Evolutionary conservation across 768 basidiomycete genomes (phyloP).

Genomic region (Leucosporidium creatinivorum): DNA sequence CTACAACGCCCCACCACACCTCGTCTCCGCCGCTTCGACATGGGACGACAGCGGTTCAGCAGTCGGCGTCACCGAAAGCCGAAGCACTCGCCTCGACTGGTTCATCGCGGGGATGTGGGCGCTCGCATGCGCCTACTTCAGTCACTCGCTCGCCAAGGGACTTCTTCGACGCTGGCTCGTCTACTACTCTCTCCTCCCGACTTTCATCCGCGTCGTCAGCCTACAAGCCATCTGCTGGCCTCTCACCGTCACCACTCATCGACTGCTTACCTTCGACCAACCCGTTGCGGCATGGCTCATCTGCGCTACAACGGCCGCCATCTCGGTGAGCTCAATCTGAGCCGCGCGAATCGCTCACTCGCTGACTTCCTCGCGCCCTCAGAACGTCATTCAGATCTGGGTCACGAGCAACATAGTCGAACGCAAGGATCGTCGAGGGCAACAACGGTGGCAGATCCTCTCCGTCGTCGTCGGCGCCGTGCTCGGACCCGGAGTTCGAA

Average conservation of each 20-base stretch:
- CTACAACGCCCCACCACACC: constrained; percentile 6
- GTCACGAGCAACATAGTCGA: constrained; percentile 77
- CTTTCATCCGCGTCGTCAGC: constrained; percentile 82
- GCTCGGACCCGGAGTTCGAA: constrained; percentile 28
- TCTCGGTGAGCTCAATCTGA: constrained; percentile 38
- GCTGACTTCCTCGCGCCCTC: constrained; percentile 34
- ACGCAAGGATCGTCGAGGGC: constrained; percentile 33
- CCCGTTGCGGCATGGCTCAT: constrained; percentile 85
- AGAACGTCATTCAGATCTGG: constrained; percentile 84
- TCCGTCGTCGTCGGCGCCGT: constrained; percentile 22
- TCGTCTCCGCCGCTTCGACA: constrained; percentile 9
- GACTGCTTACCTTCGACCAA: constrained; percentile 61
- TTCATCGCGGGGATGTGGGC: constrained; percentile 29
- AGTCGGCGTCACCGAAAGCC: constrained; percentile 9
- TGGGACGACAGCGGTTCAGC: constrained; percentile 1
- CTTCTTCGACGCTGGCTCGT: constrained; percentile 81
- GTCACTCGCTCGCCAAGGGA: constrained; percentile 77
- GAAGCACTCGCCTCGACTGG: constrained; percentile 32
- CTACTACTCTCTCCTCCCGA: constrained; percentile 80
- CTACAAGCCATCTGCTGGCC: constrained; percentile 97
- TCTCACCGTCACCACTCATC: constrained; percentile 75
- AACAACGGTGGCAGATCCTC: constrained; percentile 18
- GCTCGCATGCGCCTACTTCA: constrained; percentile 60
- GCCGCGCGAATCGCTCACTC: neutral
- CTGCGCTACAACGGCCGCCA: constrained; percentile 79